phyloP scores from a whole-genome alignment of 306 rosid genomes.

The Carpinus viminea region DNA sequence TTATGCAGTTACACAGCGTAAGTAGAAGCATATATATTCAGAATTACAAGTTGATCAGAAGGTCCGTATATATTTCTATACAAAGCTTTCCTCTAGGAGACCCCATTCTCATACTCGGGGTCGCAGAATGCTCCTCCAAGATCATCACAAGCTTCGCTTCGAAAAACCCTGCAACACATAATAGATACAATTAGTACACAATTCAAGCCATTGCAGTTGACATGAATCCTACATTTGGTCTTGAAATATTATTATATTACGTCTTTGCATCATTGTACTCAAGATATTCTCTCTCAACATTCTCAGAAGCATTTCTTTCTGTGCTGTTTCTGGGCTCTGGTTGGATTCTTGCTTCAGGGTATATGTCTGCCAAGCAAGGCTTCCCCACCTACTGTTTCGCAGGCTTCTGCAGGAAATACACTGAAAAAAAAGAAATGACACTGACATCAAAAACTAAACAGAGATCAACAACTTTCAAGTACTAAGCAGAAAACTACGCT shows the following conservation, averaged over 20 bases:
- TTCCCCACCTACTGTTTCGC: constrained; percentile 73
- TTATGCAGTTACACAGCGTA: background rate
- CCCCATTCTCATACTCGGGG: constrained; percentile 71
- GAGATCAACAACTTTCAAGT: background rate
- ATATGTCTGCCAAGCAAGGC: constrained; percentile 61
- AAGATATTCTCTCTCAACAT: constrained; percentile 63
- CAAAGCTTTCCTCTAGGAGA: constrained; percentile 37
- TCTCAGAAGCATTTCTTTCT: constrained; percentile 32
- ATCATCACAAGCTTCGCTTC: constrained; percentile 91
- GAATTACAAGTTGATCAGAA: background rate
- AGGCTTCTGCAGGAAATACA: constrained; percentile 68
- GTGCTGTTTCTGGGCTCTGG: constrained; percentile 26
- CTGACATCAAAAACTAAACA: background rate
- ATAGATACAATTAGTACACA: background rate
- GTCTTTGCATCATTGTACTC: constrained; percentile 59
- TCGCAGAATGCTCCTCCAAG: constrained; percentile 89
- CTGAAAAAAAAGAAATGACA: constrained; percentile 1
- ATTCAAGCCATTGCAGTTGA: background rate
- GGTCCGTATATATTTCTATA: background rate
- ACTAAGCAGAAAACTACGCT: background rate
- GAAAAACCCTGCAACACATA: constrained; percentile 63
- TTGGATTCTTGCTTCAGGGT: constrained; percentile 56
- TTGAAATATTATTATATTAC: constrained; percentile 26
- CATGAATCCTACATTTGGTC: background rate
- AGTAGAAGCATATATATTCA: background rate